Evolutionary conservation across 371 early-diverging fungal species (phyloP), one percentile per base, ranked within the genome.

Genomic region (Lichtheimia corymbifera): DNA sequence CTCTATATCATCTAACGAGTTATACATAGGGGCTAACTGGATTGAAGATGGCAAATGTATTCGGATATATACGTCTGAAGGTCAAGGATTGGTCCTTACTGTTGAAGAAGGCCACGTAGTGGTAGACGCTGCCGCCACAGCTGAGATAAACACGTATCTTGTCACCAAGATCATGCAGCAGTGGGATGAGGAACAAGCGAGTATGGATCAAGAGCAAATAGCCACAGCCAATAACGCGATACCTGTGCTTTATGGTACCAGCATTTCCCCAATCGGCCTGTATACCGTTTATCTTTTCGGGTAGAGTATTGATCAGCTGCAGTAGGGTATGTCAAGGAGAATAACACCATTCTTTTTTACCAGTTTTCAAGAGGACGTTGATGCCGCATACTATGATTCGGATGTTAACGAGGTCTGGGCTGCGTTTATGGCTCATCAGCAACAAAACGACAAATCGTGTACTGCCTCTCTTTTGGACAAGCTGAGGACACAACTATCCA

Each of bases 91-190:
- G 2, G 43, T 50, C 17, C 41, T 20, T 7, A 40, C 45, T n/a
- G 55, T 41, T 17, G 11, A 9, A 1, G 25, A 24, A 51, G 9
- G 11, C 11, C 9, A 35, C 0, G 35, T 35, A 11, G 11, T 1
- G 2, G 11, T 35, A 2, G 35, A 35, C 9, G 35, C 0, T 9
- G 9, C 2, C 2, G 35, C 35, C 9, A 53, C 65, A 14, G 20
- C 13, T n/a, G 18, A n/a, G 24, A 22, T 54, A 41, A 64, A 53
- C 47, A 15, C 52, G 20, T 43, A 45, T 14, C 35, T 64, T 12
- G 24, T 53, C 35, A 54, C 25, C 18, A 59, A 59, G 43, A 49
- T 50, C 5, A 59, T 35, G 14, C 65, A 64, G 22, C 65, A 64
- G 28, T 53, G 59, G 55, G 24, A 35, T 13, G 49, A 59, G 18